Evolutionary conservation across 1,139 yeast species (phyloP), one percentile per base, ranked within the genome.

Genomic region (Ogataea hybrid): DNA sequence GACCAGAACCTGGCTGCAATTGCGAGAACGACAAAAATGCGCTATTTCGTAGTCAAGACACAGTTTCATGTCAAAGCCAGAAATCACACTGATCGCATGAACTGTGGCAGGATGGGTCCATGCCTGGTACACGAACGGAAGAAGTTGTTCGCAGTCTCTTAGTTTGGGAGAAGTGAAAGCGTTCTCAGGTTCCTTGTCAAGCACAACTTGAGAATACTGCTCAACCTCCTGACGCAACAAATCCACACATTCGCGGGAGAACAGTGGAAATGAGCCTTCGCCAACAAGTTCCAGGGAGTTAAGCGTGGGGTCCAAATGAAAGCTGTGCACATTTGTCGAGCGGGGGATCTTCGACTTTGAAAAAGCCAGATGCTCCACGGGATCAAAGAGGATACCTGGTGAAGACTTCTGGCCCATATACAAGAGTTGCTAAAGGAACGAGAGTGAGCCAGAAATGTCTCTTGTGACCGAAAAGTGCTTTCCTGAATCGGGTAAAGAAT

Each of bases 1-100:
- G 7, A 46, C 36, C n/a, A 52, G 42, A 2, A 53, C 25, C 20
- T 44, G 48, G 14, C 25, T 37, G 11, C 20, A 6, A 28, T 14
- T 20, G 22, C 18, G 28, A 27, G 28, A 22, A 31, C 45, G 47
- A 6, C 58, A 51, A 33, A 65, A 65, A 50, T 75, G 79, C 5
- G 74, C 80, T 33, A 76, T 65, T 56, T 78, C 83, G 52, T 71
- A 76, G 49, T 77, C 80, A 61, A 70, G 59, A 30, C 73, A 64
- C 10, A 73, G 61, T 35, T 68, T 70, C 39, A 78, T 62, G 17
- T 75, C 78, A 29, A 73, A 72, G 0, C 81, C 82, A 1, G 81
- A 75, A 68, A 77, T 73, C 5, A 54, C 61, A 41, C 71, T 67
- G 14, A 78, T 55, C 37, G 74, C 65, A 29, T 68, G 72, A 49